These are phyloP conservation scores for Ceratobasidium sp. DNA, from an alignment of 1,284 basidiomycete species.

Conservation along the genomic window DNA sequence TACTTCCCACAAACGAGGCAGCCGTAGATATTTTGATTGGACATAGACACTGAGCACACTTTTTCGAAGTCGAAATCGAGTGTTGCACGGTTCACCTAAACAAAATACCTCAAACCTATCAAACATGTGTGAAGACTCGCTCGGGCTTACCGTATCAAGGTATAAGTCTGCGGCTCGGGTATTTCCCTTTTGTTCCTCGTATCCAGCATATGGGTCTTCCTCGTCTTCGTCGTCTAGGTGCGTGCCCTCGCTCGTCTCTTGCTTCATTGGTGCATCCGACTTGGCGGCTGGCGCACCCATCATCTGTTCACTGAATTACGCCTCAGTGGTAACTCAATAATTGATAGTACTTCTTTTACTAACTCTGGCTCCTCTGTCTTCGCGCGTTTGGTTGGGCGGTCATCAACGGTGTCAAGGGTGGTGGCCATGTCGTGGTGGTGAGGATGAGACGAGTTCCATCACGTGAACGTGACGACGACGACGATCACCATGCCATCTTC, in stretches of 20 bases:
- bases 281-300: conserved; percentile 43
- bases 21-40: conserved; percentile 97
- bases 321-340: background rate
- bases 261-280: conserved; percentile 61
- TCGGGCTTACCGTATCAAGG: conserved; percentile 83
- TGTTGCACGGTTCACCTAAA: conserved; percentile 81
- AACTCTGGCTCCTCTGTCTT: conserved; percentile 38
- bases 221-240: conserved; percentile 49
- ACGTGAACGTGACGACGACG: too few species aligned
- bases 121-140: conserved; percentile 28
- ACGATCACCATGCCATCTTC: too few species aligned
- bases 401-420: conserved; percentile 6
- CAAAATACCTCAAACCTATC: conserved; percentile 34
- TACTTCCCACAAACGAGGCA: conserved; percentile 99
- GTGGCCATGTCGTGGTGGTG: conserved; percentile 14
- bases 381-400: conserved; percentile 39
- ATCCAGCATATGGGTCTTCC: conserved; percentile 50
- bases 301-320: conserved; percentile 13
- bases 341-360: background rate
- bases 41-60: conserved; percentile 94
- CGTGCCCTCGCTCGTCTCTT: too few species aligned
- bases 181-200: conserved; percentile 26
- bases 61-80: conserved; percentile 99
- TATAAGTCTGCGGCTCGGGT: conserved; percentile 82
- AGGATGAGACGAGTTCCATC: background rate